Evolutionary conservation across 2,329 filamentous ascomycete genomes (phyloP), one percentile per base, ranked within the genome.

Genomic region (Neurospora crassa): DNA sequence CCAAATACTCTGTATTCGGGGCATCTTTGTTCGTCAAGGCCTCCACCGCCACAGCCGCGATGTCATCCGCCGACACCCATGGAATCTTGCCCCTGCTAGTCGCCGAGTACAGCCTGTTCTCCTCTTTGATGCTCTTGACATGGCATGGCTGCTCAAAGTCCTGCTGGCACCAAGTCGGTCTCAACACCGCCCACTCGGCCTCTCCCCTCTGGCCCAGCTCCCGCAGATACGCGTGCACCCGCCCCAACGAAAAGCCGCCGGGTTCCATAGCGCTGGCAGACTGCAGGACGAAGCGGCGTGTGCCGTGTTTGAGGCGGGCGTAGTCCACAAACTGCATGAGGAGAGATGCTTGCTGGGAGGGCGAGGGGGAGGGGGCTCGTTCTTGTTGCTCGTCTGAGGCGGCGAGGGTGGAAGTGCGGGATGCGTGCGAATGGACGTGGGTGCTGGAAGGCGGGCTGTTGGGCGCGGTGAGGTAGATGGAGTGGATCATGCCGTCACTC

Each of bases 151-250:
- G 73, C 70, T 81, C 78, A 68, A 18, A 76, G 78, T 72, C 76
- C 83, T 82, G 78, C 78, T 83, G 83, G 71, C 86, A 86, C 83
- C 84, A 87, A 18, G 81, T 83, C 5, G 84, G 82, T 71, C 83
- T 75, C 73, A 86, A 71, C 8, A 84, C 79, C 5, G 79, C 79
- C 78, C 81, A 86, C 69, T 82, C 82, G 0, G 83, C 74, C 18
- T 79, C 77, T 0, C 79, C 80, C 29, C 71, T 67, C 18, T 76
- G 74, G 14, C 80, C 81, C 1, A 82, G 78, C 74, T 80, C 77
- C 10, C 77, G 72, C 34, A 85, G 74, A 70, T 83, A 82, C 41
- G 77, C 74, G 69, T 82, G 81, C 29, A 83, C 79, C 67, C 78
- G 72, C 0, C 81, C 81, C 76, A 80, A 79, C 4, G 76, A 74